These are phyloP conservation scores for Ophiostoma tasmaniense DNA, from an alignment of 2,329 filamentous ascomycete species.

Conservation along the genomic window DNA sequence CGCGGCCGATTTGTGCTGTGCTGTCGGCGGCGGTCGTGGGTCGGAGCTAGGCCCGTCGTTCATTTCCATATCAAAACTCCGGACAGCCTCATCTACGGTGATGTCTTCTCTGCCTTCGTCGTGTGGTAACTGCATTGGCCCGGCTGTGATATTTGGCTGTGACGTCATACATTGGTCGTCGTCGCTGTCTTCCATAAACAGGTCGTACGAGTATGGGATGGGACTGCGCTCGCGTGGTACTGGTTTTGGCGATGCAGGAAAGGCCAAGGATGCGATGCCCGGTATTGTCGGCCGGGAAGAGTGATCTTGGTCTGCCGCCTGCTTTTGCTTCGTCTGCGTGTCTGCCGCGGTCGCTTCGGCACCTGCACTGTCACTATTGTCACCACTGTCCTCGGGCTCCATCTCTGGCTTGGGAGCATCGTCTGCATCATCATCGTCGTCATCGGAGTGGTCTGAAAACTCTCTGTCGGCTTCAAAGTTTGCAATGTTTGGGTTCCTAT, in stretches of 20 bases:
- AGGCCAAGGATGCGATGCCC: neutral
- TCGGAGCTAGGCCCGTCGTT: neutral
- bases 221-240: neutral
- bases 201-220: neutral
- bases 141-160: neutral
- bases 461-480: slow-evolving; percentile 34
- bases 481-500: slow-evolving; percentile 58
- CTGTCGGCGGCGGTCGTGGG: neutral
- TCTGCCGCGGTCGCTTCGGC: neutral
- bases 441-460: neutral
- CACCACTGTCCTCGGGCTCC: neutral
- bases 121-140: neutral
- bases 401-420: neutral
- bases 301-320: too few species aligned
- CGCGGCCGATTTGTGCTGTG: neutral
- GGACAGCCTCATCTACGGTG: neutral
- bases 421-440: neutral
- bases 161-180: neutral
- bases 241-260: neutral
- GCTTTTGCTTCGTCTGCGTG: neutral
- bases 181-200: neutral
- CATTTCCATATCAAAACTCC: neutral
- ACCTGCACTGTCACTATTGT: neutral
- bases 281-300: neutral
- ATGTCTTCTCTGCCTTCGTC: neutral